Conservation (phyloP, 2,329 filamentous ascomycete species). For the Arthrobotrys iridis region DNA sequence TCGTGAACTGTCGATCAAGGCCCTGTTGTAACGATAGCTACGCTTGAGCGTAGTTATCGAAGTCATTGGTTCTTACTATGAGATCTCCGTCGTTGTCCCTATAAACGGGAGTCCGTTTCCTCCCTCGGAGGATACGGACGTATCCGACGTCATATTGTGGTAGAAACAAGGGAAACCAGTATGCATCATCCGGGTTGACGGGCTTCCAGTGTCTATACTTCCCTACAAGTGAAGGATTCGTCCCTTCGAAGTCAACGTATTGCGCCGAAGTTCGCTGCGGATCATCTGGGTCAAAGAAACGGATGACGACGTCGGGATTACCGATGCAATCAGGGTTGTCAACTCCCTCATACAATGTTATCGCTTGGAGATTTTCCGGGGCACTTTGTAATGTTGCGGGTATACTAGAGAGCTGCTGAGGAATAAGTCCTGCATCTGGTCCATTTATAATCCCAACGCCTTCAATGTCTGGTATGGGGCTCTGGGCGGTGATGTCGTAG, state of each 20-base stretch:
- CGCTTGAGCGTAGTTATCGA: background rate
- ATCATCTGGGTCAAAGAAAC: constrained; percentile 24
- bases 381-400: background rate
- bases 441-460: constrained; percentile 37
- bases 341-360: constrained; percentile 20
- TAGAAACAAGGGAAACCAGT: background rate
- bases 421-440: background rate
- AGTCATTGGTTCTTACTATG: background rate
- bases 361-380: constrained; percentile 15
- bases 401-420: background rate
- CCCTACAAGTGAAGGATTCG: constrained; percentile 6
- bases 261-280: background rate
- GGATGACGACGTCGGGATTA: constrained; percentile 14
- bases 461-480: constrained; percentile 1
- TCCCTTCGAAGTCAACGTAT: constrained; percentile 2
- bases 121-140: background rate
- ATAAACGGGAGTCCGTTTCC: background rate
- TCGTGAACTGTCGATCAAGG: too few relatives aligned
- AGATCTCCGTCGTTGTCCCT: background rate
- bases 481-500: background rate
- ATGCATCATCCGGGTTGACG: background rate
- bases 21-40: too few relatives aligned
- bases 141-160: constrained; percentile 22
- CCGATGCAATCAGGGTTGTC: constrained; percentile 25
- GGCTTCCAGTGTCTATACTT: constrained; percentile 43